Evolutionary conservation across 2,329 filamentous ascomycete genomes (phyloP).

Genomic region (Coleophoma crateriformis): DNA sequence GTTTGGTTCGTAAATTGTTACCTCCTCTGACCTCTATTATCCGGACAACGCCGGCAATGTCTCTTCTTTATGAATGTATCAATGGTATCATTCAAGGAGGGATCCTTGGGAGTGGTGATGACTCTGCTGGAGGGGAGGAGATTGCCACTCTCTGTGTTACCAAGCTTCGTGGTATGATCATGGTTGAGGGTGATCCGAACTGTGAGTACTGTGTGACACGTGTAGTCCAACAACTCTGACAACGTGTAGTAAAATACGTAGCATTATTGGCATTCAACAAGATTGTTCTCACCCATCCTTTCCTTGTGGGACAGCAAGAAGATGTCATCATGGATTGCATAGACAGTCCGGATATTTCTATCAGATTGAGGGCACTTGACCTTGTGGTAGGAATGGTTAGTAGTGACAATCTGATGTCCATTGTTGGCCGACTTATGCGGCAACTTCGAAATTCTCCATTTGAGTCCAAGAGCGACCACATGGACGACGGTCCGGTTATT

Average conservation of each 20-base stretch:
- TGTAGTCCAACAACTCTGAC: constrained; percentile 2
- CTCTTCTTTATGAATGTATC: constrained; percentile 96
- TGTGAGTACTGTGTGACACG: constrained; percentile 47
- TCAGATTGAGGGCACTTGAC: constrained; percentile 86
- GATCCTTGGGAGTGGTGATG: constrained; percentile 78
- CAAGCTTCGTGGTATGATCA: constrained; percentile 90
- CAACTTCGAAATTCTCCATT: constrained; percentile 69
- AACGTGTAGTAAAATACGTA: constrained; percentile 80
- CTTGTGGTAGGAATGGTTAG: constrained; percentile 93
- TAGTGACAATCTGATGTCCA: constrained; percentile 73
- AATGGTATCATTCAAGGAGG: constrained; percentile 97
- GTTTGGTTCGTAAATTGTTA: constrained; percentile 83
- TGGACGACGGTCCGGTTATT: constrained; percentile 36
- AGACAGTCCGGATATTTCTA: constrained; percentile 92
- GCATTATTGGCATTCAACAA: constrained; percentile 92
- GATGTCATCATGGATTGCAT: constrained; percentile 96
- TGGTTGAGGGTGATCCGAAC: constrained; percentile 90
- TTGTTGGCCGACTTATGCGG: constrained; percentile 81
- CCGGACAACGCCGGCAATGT: constrained; percentile 93
- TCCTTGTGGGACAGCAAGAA: constrained; percentile 85
- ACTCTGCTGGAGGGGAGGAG: constrained; percentile 64
- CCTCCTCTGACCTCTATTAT: constrained; percentile 91
- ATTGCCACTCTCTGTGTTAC: constrained; percentile 88
- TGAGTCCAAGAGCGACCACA: constrained; percentile 36
- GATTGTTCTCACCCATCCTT: constrained; percentile 83